A percentile compares a stretch with the other conserved stretches of the same genome.
phyloP scores from a whole-genome alignment of 208 protist genomes.

The Trypanosoma melophagium region DNA sequence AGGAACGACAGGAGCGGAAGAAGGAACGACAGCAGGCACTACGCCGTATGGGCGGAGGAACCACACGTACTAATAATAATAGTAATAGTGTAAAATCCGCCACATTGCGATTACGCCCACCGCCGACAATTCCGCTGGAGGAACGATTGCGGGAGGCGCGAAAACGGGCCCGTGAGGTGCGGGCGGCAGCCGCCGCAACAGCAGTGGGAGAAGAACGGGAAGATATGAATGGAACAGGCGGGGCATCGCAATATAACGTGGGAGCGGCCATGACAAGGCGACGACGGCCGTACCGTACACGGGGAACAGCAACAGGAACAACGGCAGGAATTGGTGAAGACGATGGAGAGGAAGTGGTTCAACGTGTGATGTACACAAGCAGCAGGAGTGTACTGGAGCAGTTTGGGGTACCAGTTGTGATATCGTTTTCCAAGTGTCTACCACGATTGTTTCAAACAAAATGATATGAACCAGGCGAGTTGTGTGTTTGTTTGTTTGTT shows the following conservation, averaged over 20 bases:
- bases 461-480: neutral
- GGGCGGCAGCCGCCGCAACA: slow-evolving; percentile 4
- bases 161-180: slow-evolving; percentile 37
- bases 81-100: slow-evolving; percentile 9
- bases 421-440: slow-evolving; percentile 50
- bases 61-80: neutral
- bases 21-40: slow-evolving; percentile 28
- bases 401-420: slow-evolving; percentile 35
- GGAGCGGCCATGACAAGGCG: neutral
- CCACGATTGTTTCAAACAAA: slow-evolving; percentile 36
- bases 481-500: neutral
- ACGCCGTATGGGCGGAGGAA: slow-evolving; percentile 22
- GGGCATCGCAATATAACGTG: slow-evolving; percentile 4
- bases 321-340: neutral
- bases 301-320: neutral
- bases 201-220: neutral
- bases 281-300: neutral
- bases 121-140: slow-evolving; percentile 55
- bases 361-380: slow-evolving; percentile 56
- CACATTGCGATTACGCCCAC: slow-evolving; percentile 36
- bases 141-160: slow-evolving; percentile 47
- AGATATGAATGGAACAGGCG: neutral
- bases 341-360: slow-evolving; percentile 15
- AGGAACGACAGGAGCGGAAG: slow-evolving; percentile 45
- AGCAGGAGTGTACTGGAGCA: slow-evolving; percentile 34